Conservation (phyloP, 768 basidiomycete species). For the Tubosaeta brunneosetosa region DNA sequence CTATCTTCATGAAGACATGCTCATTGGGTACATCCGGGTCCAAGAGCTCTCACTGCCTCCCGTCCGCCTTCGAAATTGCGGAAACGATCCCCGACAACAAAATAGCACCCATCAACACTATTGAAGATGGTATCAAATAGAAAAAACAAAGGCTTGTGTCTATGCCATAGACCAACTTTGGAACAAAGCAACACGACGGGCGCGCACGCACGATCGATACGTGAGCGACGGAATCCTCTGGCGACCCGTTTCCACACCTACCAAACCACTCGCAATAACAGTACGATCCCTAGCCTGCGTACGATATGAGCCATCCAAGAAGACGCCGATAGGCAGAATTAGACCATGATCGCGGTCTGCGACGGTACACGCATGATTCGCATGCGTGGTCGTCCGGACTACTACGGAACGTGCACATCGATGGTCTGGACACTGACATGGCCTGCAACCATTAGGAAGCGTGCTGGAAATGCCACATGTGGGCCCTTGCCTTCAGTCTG, state of each 20-base stretch:
- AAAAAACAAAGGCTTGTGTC: not conserved
- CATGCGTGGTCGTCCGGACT: not conserved
- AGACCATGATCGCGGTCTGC: not conserved
- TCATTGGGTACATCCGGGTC: not conserved
- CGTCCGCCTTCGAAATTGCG: not conserved
- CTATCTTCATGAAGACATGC: not conserved
- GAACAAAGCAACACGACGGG: not conserved
- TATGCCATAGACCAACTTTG: not conserved
- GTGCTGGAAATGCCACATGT: no score
- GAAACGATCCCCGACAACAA: not conserved
- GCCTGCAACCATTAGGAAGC: no score
- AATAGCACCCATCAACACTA: not conserved
- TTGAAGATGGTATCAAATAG: not conserved
- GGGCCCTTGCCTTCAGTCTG: no score
- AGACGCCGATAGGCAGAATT: not conserved
- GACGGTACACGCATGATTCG: not conserved
- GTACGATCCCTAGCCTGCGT: not conserved
- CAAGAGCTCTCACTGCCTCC: not conserved
- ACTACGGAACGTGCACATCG: not conserved
- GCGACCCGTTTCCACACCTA: not conserved
- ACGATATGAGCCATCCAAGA: not conserved
- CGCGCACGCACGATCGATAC: not conserved
- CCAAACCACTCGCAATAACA: not conserved
- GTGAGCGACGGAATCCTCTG: not conserved
- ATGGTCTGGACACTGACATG: no score